These are phyloP conservation scores for Claviceps maximensis DNA, from an alignment of 2,329 filamentous ascomycete genomes.

Conservation along the genomic window DNA sequence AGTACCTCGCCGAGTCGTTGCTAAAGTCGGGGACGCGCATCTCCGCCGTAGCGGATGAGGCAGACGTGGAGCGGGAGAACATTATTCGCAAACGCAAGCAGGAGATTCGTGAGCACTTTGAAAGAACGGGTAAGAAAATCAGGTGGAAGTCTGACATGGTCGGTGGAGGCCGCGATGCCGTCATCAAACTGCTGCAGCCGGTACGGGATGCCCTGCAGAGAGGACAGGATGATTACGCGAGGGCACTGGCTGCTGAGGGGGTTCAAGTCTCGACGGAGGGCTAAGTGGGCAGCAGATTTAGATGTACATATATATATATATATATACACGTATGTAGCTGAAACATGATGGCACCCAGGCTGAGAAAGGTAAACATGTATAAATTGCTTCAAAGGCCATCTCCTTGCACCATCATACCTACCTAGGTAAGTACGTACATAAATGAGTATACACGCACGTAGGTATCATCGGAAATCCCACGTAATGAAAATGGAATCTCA, in stretches of 20 bases:
- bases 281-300: conserved; percentile 6
- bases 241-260: conserved; percentile 53
- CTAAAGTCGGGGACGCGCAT: conserved; percentile 66
- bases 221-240: conserved; percentile 59
- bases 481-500: too few species aligned
- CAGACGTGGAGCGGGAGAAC: conserved; percentile 59
- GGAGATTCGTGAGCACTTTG: conserved; percentile 56
- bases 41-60: conserved; percentile 64
- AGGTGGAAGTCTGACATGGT: conserved; percentile 55
- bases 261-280: conserved; percentile 34
- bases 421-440: too few species aligned
- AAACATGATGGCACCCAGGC: too few species aligned
- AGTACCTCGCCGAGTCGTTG: conserved; percentile 71
- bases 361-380: not conserved
- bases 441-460: not conserved
- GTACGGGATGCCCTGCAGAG: conserved; percentile 56
- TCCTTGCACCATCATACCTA: too few species aligned
- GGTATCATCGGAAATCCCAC: too few species aligned
- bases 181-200: conserved; percentile 63
- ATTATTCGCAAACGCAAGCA: conserved; percentile 53
- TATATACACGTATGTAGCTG: not conserved
- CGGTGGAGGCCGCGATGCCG: conserved; percentile 62
- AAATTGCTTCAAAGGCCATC: not conserved
- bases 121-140: conserved; percentile 61
- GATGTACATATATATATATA: not conserved